Evolutionary conservation across 495 filamentous ascomycete genomes (phyloP), one percentile per base, ranked within the genome.

Genomic region (Chaetomium fimeti): DNA sequence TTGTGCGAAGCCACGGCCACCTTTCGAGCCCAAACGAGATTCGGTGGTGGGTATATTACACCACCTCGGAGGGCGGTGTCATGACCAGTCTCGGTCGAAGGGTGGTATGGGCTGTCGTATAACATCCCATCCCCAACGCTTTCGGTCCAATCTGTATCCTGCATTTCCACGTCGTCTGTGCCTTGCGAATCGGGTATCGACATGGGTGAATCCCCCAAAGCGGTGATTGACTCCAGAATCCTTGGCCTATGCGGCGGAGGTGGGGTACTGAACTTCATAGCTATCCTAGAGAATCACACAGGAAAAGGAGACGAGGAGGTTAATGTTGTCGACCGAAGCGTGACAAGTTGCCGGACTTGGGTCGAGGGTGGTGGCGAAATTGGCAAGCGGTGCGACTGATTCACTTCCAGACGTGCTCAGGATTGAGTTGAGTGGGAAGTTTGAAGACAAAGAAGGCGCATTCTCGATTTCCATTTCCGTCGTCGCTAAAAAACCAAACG

Each of bases 381-480:
- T 25, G 32, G 40, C 29, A 29, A 49, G n/a, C 11, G 18, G 1
- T 8, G 36, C 18, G 15, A 36, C 13, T 58, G 54, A 42, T 22
- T 25, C 24, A 13, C 20, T 48, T 18, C 11, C 25, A 20, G 8
- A 11, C 12, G 25, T 29, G 27, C 2, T n/a, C 18, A n/a, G 9
- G 57, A 32, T 32, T 48, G 18, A 25, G 27, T 11, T 36, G 25
- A 15, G 25, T 32, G 27, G 27, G 4, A 22, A 4, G 42, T 16
- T 20, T 24, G 5, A 28, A 60, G 24, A 48, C 25, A 27, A 53
- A 52, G 47, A 51, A 53, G 12, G 11, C 9, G 49, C 12, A 9
- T 27, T 62, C 55, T 62, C 52, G 25, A 56, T 62, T 49, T 49
- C 45, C 20, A 24, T 49, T 24, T 43, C 32, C 49, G 60, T 53